Percentiles rank a stretch among this genome's conserved stretches.
phyloP scores from a whole-genome alignment of 192 early-diverging fungal genomes.

The Backusella liffmaniae region DNA sequence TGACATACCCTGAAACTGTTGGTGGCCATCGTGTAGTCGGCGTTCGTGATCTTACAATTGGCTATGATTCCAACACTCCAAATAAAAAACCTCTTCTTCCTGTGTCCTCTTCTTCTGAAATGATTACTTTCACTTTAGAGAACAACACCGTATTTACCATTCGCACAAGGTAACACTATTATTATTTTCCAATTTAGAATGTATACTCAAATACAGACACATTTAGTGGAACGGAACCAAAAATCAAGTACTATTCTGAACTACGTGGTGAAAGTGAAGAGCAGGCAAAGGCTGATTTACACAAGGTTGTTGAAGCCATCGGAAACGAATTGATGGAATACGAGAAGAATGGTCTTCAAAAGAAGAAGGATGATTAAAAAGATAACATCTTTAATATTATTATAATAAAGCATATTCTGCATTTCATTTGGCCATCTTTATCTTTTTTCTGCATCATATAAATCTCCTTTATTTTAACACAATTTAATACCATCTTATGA shows the following conservation, averaged over 20 bases:
- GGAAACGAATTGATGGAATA: slow-evolving; percentile 50
- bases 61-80: slow-evolving; percentile 75
- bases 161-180: slow-evolving; percentile 45
- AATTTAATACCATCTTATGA: no score
- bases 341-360: slow-evolving; percentile 47
- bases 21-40: slow-evolving; percentile 64
- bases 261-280: slow-evolving; percentile 50
- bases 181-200: neutral
- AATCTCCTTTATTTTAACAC: no score
- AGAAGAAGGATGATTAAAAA: slow-evolving; percentile 31
- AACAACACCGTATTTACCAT: slow-evolving; percentile 67
- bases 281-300: slow-evolving; percentile 49
- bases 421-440: neutral
- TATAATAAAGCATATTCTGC: neutral
- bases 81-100: slow-evolving; percentile 68
- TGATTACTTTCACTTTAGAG: slow-evolving; percentile 86
- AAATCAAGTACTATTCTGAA: slow-evolving; percentile 86
- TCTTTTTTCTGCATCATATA: no score
- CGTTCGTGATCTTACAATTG: slow-evolving; percentile 86
- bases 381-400: neutral
- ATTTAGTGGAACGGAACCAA: slow-evolving; percentile 85
- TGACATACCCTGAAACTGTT: slow-evolving; percentile 72
- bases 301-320: slow-evolving; percentile 51
- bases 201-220: slow-evolving; percentile 22
- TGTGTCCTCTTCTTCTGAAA: slow-evolving; percentile 74